Evolutionary conservation across 768 basidiomycete genomes (phyloP), one percentile per base, ranked within the genome.

Genomic region (Cystobasidium onofrii): DNA sequence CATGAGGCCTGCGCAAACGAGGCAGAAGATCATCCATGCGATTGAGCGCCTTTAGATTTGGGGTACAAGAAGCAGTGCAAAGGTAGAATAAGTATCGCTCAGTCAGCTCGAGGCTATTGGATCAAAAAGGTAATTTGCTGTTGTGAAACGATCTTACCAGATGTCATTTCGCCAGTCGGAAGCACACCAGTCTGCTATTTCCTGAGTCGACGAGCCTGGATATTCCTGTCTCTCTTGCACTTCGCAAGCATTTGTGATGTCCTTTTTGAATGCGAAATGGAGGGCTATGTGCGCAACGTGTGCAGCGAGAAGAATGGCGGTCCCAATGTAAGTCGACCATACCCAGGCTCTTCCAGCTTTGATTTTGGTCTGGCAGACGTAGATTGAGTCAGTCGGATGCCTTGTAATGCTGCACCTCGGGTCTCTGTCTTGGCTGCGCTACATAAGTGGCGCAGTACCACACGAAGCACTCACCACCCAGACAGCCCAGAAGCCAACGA

Each of bases 1-100:
- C 63, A 64, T 64, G 63, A 64, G 36, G 18, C 34, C 63, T 25
- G 63, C 57, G 57, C 57, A 60, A 6, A 27, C 25, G 15, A 60
- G 27, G 57, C 29, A 60, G 57, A 60, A 29, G 57, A 60, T 60
- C 57, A 60, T 60, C 57, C 33, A 60, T 60, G 29, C 57, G 1
- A 34, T 60, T 13, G 10, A 13, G 6, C 57, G 46, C 46, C 46
- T n/a, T n/a, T 50, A 50, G 39, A 6, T 39, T 7, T 50, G 20
- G 15, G 46, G 4, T 12, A 17, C 46, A n/a, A 20, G 20, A n/a
- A 50, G 6, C 10, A 7, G n/a, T 7, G 12, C 9, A n/a, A 4
- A 17, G 12, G 46, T 15, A 20, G n/a, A n/a, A n/a, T n/a, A n/a
- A n/a, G n/a, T n/a, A n/a, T n/a, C n/a, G n/a, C n/a, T n/a, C n/a